Evolutionary conservation across 257 asterid species (phyloP), one percentile per base, ranked within the genome.

Genomic region (Asclepias syriaca): DNA sequence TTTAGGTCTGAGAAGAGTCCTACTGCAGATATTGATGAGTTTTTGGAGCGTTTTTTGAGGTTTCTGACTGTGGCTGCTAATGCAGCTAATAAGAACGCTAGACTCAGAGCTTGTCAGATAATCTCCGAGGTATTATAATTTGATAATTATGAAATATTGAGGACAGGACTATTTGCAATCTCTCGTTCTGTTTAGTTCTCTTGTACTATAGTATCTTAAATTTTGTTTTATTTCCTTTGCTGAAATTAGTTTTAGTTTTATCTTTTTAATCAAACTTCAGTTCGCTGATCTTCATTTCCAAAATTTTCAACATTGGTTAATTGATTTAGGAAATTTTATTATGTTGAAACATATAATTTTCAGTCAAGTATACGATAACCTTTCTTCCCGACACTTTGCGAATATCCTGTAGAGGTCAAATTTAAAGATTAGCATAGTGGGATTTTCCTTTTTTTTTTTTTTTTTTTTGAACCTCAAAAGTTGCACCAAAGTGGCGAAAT

Each of bases 101-200:
- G 99, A 83, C 88, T 79, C 68, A 80, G 97, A 80, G 96, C 97
- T 72, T 94, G 99, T 59, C 96, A 89, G 92, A 91, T 91, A 43
- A 81, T 88, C 73, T 94, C 97, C 55, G 99, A 94, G 99, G 98
- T 91, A 70, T 56, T 72, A 3, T 63, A 3, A 34, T 70, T 63
- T 60, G 13, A 32, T 32, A 60, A 15, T 60, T 32, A 15, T 15
- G 43, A 2, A 32, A 11, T 7, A 60, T 14, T 60, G 37, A 3
- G 29, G 66, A 12, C 29, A 29, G 65, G 40, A 60, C 66, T 60
- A 45, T 0, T 32, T 32, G 15, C 46, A 7, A 21, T 14, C 32
- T 13, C 40, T 27, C 19, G 0, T 59, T 59, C n/a, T 59, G 65
- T 24, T 58, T 22, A 34, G 6, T 34, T 34, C 39, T 54, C 8